A percentile compares a stretch with the other conserved stretches of the same genome.
Evolutionary conservation across 2,329 filamentous ascomycete genomes (phyloP).

Genomic region (Fusarium subtropicale): DNA sequence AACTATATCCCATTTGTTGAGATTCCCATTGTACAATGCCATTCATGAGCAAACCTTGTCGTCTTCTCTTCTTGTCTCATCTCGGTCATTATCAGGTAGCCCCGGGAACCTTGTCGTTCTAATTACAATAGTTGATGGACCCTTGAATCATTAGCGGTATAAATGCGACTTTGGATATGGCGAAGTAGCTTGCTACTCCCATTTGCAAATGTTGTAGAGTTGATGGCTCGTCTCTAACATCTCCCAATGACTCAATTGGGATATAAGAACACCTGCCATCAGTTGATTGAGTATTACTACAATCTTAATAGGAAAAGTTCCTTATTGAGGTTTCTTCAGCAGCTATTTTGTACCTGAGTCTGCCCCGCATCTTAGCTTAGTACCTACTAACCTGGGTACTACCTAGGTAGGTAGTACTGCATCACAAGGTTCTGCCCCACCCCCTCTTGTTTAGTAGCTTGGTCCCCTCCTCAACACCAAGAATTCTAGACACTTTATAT

Average conservation of each 20-base stretch:
- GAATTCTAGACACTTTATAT: slow-evolving; percentile 17
- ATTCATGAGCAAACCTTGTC: neutral
- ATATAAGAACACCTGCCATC: neutral
- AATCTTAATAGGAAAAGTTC: neutral
- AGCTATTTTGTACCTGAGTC: slow-evolving; percentile 1
- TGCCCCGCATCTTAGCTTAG: slow-evolving; percentile 30
- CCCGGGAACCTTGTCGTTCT: neutral
- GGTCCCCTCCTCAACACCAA: slow-evolving; percentile 37
- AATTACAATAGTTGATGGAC: neutral
- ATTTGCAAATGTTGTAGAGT: neutral
- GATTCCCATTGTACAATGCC: neutral
- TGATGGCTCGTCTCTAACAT: neutral
- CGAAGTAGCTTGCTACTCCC: neutral
- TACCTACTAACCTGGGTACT: neutral
- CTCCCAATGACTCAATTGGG: neutral
- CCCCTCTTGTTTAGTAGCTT: slow-evolving; percentile 8
- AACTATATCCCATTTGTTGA: neutral
- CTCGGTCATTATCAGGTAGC: neutral
- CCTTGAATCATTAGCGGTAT: slow-evolving; percentile 12
- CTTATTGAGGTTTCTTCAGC: neutral
- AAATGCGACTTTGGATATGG: slow-evolving; percentile 17
- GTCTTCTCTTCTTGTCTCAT: neutral
- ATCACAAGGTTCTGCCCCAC: slow-evolving; percentile 23
- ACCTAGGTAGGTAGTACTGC: neutral
- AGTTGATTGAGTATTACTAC: neutral